Base-by-base conservation (phyloP, 306 rosid genomes). In the Prunus davidiana region DNA sequence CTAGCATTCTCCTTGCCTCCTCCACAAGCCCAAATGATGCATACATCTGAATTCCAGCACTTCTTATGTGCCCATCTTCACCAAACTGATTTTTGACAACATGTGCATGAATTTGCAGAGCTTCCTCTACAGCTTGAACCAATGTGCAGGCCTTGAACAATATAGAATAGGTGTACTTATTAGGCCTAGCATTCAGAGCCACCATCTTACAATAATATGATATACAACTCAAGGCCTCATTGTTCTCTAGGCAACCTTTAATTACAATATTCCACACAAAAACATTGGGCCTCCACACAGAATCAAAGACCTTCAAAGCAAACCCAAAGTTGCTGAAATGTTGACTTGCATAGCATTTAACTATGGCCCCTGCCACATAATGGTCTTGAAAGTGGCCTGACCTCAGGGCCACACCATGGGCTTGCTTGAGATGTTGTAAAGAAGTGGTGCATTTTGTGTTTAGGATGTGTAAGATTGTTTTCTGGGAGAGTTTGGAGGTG, bases 41-140 rank as follows among this genome's bases (percentile, higher is more conserved):
- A 77, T 87, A 90, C 91, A 87, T 90, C 43, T 84, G 91, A 87
- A 87, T 86, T n/a, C 86, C 89, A 34, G 89, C 83, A 62, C 90
- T 87, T 74, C 72, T 87, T 47, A 86, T 80, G 61, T 87, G 90
- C 70, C 61, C 76, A 54, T 90, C 95, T 45, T 77, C 74, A 50
- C 78, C 32, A 43, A 86, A 10, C 60, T 87, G 85, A 18, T 74
- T 80, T 78, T 87, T 90, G 76, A 87, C 79, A 12, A 90, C 89
- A 72, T 86, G 88, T 3, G 81, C 78, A 81, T 90, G 89, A 52
- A 87, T 62, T 75, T 89, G 88, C 12, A 57, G 38, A 72, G 85
- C 91, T 82, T 89, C 91, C 46, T 80, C 76, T 7, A 76, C 81
- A 2, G 83, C 85, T 71, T 71, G 73, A 20, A 32, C 76, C 45